Percentiles rank a stretch among this genome's conserved stretches.
These are phyloP conservation scores for Cercospora berteroae DNA, from an alignment of 2,329 filamentous ascomycete species.

Conservation along the genomic window DNA sequence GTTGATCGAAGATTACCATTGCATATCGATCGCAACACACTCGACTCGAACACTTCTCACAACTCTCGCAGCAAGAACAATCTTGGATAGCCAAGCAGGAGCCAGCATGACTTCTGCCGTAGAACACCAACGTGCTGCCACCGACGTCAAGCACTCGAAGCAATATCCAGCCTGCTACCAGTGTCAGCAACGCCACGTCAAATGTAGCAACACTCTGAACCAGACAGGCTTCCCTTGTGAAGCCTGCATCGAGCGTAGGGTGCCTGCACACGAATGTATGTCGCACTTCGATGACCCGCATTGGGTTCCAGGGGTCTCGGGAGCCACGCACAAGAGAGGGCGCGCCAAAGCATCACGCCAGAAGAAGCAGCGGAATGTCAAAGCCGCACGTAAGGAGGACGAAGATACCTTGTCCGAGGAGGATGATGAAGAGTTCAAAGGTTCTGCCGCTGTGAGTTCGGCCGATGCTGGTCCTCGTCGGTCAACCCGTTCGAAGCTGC, in stretches of 20 bases:
- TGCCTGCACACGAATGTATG: neutral
- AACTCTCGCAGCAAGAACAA: accelerated
- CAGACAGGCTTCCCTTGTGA: constrained; percentile 4
- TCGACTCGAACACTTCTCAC: neutral
- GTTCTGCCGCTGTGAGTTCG: neutral
- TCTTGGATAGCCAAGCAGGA: neutral
- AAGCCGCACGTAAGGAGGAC: neutral
- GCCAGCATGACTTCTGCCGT: neutral
- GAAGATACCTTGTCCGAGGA: neutral
- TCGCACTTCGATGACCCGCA: neutral
- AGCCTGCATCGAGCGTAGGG: neutral
- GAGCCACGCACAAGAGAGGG: neutral
- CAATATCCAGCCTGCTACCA: neutral
- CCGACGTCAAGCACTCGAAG: neutral
- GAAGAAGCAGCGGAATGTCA: neutral
- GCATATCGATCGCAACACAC: neutral
- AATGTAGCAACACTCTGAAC: constrained; percentile 1
- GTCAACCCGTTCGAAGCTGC: neutral
- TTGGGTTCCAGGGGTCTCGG: neutral
- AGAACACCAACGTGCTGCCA: neutral
- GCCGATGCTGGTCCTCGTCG: neutral
- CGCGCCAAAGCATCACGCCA: neutral
- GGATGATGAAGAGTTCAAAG: neutral
- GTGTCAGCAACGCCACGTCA: neutral
- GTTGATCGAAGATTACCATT: neutral